Conservation (phyloP, 176 grass and related monocot species). For the Musa schizocarpa region DNA sequence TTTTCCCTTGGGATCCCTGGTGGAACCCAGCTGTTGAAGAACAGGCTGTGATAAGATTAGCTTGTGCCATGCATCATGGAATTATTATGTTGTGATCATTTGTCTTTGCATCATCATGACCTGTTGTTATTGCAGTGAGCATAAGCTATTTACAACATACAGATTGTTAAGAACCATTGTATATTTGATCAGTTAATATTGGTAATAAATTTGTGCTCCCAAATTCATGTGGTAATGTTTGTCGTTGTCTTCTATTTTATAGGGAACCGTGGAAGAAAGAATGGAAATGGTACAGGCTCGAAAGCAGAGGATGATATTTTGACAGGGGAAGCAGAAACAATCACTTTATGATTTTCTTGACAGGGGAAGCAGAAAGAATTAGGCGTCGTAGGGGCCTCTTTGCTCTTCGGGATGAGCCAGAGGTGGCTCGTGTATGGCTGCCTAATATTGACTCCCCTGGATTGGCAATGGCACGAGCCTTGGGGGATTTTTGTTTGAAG, state of each 20-base stretch:
- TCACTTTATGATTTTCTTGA: not conserved
- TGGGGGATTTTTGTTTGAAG: constrained; percentile 19
- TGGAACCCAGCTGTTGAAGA: constrained; percentile 98
- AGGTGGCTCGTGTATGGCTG: constrained; percentile 12
- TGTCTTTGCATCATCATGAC: too few relatives aligned
- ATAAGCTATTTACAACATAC: too few relatives aligned
- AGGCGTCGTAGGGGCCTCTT: constrained; percentile 8
- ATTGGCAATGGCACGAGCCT: constrained; percentile 12
- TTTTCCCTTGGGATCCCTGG: constrained; percentile 68
- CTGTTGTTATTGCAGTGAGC: too few relatives aligned
- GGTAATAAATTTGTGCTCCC: not conserved
- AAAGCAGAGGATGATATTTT: constrained; percentile 77
- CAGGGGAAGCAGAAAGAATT: constrained; percentile 19
- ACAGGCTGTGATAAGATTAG: constrained; percentile 39
- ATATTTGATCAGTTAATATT: too few relatives aligned
- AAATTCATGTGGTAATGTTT: not conserved
- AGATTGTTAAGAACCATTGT: too few relatives aligned
- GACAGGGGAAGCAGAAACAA: constrained; percentile 14
- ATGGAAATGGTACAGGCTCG: constrained; percentile 77
- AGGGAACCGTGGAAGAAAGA: constrained; percentile 83
- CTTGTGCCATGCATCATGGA: too few relatives aligned
- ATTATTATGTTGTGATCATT: too few relatives aligned
- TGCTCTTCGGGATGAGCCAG: constrained; percentile 7
- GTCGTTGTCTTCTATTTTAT: constrained; percentile 3
- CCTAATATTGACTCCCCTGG: constrained; percentile 2